Evolutionary conservation across 345 rosid species (phyloP).

Genomic region (Pistacia atlantica): DNA sequence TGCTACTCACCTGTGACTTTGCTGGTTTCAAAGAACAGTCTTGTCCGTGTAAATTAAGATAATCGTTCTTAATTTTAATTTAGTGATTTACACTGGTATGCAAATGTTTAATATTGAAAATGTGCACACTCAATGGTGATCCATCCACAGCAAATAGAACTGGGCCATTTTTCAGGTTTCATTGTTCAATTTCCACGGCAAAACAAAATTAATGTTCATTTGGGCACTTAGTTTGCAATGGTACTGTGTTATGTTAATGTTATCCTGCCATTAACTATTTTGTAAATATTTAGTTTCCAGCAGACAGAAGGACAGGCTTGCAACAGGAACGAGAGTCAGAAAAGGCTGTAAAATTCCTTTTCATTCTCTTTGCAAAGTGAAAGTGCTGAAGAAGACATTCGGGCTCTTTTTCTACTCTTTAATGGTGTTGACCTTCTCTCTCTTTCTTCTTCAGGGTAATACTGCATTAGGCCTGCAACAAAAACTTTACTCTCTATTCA

Average conservation of each 20-base stretch:
- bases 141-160: neutral
- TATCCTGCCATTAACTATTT: neutral
- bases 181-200: neutral
- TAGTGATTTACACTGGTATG: too few species aligned
- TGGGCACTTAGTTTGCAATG: neutral
- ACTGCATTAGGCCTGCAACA: neutral
- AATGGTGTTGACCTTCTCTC: slow-evolving; percentile 11
- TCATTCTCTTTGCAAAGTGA: slow-evolving; percentile 7
- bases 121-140: too few species aligned
- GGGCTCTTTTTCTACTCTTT: slow-evolving; percentile 17
- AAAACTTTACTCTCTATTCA: neutral
- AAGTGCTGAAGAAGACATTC: slow-evolving; percentile 19
- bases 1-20: neutral
- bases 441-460: neutral
- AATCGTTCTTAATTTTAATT: too few species aligned
- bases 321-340: slow-evolving; percentile 20
- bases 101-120: too few species aligned
- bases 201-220: neutral
- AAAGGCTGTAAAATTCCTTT: slow-evolving; percentile 18
- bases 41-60: too few species aligned
- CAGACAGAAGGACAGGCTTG: slow-evolving; percentile 25
- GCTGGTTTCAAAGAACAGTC: neutral
- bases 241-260: neutral
- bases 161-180: neutral
- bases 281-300: neutral